phyloP scores from a whole-genome alignment of 169 alveolate genomes.

The Cryptosporidium sp. region DNA sequence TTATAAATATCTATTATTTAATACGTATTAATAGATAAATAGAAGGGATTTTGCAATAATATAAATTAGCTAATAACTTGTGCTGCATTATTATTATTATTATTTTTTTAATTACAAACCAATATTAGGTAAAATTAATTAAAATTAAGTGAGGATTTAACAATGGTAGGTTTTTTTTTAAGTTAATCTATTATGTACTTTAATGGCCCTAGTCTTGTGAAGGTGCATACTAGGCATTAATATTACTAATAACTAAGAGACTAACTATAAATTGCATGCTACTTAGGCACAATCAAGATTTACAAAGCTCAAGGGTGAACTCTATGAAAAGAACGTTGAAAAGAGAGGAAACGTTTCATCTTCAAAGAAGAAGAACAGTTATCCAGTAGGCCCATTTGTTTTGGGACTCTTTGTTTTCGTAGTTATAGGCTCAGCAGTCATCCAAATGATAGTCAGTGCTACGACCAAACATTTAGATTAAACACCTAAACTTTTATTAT shows the following conservation, averaged over 20 bases:
- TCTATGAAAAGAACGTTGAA: constrained; percentile 82
- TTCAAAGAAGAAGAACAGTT: constrained; percentile 71
- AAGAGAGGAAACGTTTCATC: constrained; percentile 77
- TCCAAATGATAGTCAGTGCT: constrained; percentile 85
- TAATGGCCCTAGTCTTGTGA: not conserved
- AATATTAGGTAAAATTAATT: not conserved
- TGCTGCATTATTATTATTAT: not conserved
- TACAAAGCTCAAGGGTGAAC: constrained; percentile 77
- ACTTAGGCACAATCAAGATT: constrained; percentile 61
- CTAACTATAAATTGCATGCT: not conserved
- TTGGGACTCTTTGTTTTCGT: constrained; percentile 85
- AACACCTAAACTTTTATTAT: not conserved
- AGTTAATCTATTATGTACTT: not conserved
- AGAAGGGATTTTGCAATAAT: not conserved
- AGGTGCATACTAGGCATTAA: not conserved
- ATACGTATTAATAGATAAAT: not conserved
- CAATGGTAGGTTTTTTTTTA: constrained; percentile 10
- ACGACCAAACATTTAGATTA: constrained; percentile 53
- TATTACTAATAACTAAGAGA: not conserved
- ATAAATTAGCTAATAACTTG: too few relatives aligned
- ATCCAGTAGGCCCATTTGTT: constrained; percentile 85
- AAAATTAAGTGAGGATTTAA: not conserved
- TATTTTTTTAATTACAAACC: not conserved
- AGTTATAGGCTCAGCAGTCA: constrained; percentile 87
- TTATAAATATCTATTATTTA: not conserved